Percentiles rank a stretch among this genome's conserved stretches.
phyloP scores from a whole-genome alignment of 2,329 filamentous ascomycete species.

The Neonectria hederae region DNA sequence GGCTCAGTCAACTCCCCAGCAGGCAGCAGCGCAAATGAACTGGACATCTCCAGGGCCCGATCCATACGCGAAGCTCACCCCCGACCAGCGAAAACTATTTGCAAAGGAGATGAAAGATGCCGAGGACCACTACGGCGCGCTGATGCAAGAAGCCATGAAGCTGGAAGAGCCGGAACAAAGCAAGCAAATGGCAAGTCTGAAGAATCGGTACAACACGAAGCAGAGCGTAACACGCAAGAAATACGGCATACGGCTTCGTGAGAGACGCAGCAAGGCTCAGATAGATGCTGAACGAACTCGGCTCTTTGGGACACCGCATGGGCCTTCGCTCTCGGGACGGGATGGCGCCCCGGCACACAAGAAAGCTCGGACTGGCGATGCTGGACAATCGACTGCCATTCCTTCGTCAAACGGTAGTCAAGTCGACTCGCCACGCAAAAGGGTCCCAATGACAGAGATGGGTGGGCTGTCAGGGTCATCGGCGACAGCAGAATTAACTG shows the following conservation, averaged over 20 bases:
- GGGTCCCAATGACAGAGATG: slow-evolving; percentile 46
- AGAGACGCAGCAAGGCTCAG: slow-evolving; percentile 57
- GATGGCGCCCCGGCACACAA: slow-evolving; percentile 33
- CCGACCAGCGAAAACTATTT: slow-evolving; percentile 38
- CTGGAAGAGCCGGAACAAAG: slow-evolving; percentile 48
- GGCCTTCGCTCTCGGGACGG: slow-evolving; percentile 18
- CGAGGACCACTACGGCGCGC: slow-evolving; percentile 50
- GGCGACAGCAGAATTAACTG: slow-evolving; percentile 49
- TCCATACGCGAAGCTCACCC: slow-evolving; percentile 57
- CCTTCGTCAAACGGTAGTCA: slow-evolving; percentile 6
- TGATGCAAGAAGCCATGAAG: slow-evolving; percentile 54
- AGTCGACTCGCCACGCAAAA: slow-evolving; percentile 36
- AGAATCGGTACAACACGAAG: slow-evolving; percentile 64
- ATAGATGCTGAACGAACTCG: slow-evolving; percentile 57
- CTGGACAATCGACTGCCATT: slow-evolving; percentile 12
- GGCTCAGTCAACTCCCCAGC: not conserved
- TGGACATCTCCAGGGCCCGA: slow-evolving; percentile 42
- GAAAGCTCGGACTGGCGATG: slow-evolving; percentile 34
- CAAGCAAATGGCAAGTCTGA: slow-evolving; percentile 53
- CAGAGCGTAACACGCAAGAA: slow-evolving; percentile 67
- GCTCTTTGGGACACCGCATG: slow-evolving; percentile 38
- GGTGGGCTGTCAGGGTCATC: slow-evolving; percentile 48
- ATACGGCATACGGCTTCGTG: slow-evolving; percentile 64
- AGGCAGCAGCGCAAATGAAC: slow-evolving; percentile 4
- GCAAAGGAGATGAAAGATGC: slow-evolving; percentile 43